Evolutionary conservation across 495 filamentous ascomycete species (phyloP).

Genomic region (Aspergillus leporis): DNA sequence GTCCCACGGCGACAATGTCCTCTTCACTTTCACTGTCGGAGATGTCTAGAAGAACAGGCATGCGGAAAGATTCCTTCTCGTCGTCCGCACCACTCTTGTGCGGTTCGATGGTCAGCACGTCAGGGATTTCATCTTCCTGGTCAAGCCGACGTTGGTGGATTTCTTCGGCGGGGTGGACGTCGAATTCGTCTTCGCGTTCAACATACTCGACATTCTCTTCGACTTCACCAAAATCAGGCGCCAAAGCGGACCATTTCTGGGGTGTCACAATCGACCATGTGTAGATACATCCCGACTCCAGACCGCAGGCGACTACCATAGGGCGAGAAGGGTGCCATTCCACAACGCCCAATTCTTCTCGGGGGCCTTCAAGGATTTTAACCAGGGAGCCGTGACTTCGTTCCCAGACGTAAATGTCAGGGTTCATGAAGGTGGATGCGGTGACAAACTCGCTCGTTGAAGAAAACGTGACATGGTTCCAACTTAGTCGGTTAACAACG

Average conservation of each 20-base stretch:
- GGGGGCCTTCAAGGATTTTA: constrained; percentile 92
- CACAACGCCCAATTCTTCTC: constrained; percentile 90
- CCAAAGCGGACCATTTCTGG: constrained; percentile 94
- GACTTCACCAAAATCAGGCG: constrained; percentile 94
- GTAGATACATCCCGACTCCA: constrained; percentile 86
- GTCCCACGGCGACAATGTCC: constrained; percentile 81
- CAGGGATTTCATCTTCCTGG: constrained; percentile 84
- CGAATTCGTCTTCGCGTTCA: constrained; percentile 95
- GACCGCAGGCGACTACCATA: constrained; percentile 82
- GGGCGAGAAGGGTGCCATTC: constrained; percentile 97
- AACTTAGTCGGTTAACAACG: constrained; percentile 88
- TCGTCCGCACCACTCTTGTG: constrained; percentile 52
- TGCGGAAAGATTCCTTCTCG: constrained; percentile 67
- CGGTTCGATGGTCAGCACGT: constrained; percentile 76
- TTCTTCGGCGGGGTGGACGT: constrained; percentile 94
- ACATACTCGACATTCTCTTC: constrained; percentile 98
- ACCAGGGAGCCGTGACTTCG: constrained; percentile 88
- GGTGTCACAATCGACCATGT: constrained; percentile 91
- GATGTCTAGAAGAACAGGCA: constrained; percentile 86
- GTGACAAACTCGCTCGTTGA: constrained; percentile 84
- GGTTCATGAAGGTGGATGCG: constrained; percentile 93
- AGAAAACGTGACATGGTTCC: constrained; percentile 95
- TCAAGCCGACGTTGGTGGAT: constrained; percentile 88
- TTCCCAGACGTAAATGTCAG: constrained; percentile 99
- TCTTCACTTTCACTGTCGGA: constrained; percentile 78